Conservation (phyloP, 2,329 filamentous ascomycete species). For the Dothiorella sarmentorum region DNA sequence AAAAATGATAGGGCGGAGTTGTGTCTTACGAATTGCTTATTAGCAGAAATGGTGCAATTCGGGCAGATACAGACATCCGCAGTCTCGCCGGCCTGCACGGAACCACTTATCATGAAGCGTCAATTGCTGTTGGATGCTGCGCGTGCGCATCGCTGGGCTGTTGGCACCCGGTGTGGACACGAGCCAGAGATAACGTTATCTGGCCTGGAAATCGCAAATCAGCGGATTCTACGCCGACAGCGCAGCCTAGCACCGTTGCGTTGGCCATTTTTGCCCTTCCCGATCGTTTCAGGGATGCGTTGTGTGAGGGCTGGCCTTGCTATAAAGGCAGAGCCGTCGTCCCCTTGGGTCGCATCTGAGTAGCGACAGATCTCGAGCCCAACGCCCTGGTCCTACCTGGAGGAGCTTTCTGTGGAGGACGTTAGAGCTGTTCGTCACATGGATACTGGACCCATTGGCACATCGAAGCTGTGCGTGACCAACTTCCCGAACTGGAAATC, state of each 20-base stretch:
- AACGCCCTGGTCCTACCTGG: background rate
- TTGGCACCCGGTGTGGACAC: slow-evolving; percentile 12
- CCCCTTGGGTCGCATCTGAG: background rate
- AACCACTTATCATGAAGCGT: slow-evolving; percentile 14
- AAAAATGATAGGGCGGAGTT: background rate
- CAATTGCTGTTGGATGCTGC: background rate
- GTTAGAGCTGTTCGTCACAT: background rate
- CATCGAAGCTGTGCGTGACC: background rate
- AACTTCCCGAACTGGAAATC: background rate
- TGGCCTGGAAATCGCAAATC: slow-evolving; percentile 14
- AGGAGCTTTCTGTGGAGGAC: background rate
- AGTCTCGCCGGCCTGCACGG: background rate
- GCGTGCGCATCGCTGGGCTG: slow-evolving; percentile 5
- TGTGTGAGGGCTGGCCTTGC: background rate
- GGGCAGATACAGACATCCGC: slow-evolving; percentile 5
- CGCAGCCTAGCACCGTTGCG: slow-evolving; percentile 1
- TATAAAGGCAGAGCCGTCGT: slow-evolving; percentile 4
- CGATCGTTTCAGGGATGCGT: slow-evolving; percentile 3
- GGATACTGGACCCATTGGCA: background rate
- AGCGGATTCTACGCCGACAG: slow-evolving; percentile 1
- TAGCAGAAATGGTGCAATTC: slow-evolving; percentile 8
- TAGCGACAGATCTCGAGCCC: background rate
- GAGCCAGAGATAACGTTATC: slow-evolving; percentile 14
- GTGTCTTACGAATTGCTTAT: background rate
- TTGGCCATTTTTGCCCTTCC: background rate